These are phyloP conservation scores for Fraxinus albicans DNA, from an alignment of 305 asterid species.

Conservation along the genomic window DNA sequence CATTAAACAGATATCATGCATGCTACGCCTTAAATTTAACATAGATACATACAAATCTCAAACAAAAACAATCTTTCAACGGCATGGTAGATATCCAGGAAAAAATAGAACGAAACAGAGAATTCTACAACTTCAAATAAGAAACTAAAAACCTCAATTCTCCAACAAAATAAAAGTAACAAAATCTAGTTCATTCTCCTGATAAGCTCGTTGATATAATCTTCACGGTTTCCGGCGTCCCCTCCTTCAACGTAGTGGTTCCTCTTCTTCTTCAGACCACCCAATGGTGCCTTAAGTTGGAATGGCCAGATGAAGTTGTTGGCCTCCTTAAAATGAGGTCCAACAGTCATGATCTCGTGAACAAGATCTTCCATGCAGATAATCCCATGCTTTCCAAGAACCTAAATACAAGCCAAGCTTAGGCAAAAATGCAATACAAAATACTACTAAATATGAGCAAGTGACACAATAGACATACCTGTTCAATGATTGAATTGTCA, in stretches of 20 bases:
- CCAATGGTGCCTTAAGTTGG: conserved; percentile 13
- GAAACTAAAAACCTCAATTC: background rate
- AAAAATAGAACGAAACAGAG: too few relatives aligned
- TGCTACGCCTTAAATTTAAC: background rate
- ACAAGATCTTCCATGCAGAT: conserved; percentile 61
- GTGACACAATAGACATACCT: conserved; percentile 34
- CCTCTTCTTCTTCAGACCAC: conserved; percentile 14
- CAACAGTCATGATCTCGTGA: conserved; percentile 50
- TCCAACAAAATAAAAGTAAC: background rate
- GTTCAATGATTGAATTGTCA: conserved; percentile 65
- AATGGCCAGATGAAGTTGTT: conserved; percentile 53
- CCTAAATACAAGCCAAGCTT: background rate
- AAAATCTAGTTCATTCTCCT: conserved; percentile 9
- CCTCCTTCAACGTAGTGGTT: conserved; percentile 13
- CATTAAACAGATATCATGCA: background rate
- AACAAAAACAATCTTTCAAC: background rate
- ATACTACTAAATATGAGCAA: background rate
- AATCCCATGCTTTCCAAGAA: conserved; percentile 45
- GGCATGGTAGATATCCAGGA: background rate
- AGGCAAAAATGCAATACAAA: background rate
- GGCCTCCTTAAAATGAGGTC: conserved; percentile 50
- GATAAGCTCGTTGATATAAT: conserved; percentile 11
- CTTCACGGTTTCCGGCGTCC: conserved; percentile 13
- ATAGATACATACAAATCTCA: background rate
- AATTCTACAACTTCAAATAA: background rate